These are phyloP conservation scores for Prunus mongolica DNA, from an alignment of 306 rosid species.

Conservation along the genomic window DNA sequence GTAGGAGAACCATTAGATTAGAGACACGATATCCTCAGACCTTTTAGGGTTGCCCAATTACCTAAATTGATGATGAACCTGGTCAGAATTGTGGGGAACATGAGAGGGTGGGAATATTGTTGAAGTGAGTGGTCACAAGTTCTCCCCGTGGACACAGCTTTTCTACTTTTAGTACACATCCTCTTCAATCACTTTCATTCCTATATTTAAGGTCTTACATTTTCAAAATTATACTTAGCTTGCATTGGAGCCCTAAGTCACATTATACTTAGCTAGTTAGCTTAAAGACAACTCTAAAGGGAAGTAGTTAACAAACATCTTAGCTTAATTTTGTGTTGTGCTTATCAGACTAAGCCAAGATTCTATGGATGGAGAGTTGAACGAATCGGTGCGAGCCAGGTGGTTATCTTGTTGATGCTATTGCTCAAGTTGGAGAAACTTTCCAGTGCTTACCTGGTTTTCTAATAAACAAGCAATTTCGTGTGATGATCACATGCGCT, in stretches of 20 bases:
- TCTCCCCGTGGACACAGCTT: background rate
- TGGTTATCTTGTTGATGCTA: background rate
- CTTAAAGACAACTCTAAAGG: background rate
- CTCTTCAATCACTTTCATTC: background rate
- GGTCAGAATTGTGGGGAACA: slow-evolving; percentile 16
- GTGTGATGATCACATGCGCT: background rate
- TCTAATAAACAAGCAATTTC: background rate
- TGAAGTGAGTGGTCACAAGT: slow-evolving; percentile 3
- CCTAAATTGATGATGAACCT: slow-evolving; percentile 18
- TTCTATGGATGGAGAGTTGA: background rate
- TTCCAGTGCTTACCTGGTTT: background rate
- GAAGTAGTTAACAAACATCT: background rate
- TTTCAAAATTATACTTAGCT: background rate
- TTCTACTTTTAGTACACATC: background rate
- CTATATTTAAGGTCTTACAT: background rate
- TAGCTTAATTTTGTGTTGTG: background rate
- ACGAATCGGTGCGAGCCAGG: background rate
- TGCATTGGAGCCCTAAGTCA: background rate
- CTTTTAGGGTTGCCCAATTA: background rate
- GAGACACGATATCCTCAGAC: background rate
- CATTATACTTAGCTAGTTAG: background rate
- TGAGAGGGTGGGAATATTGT: slow-evolving; percentile 7
- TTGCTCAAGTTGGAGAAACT: background rate
- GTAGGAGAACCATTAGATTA: background rate
- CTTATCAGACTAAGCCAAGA: background rate